A percentile compares a stretch with the other conserved stretches of the same genome.
These are phyloP conservation scores for carrot (Daucus carota) DNA, from an alignment of 129 eudicot species.

Conservation along the genomic window DH1_v3.0 NC_030381.2:50361501-50362000, in stretches of 20 bases:
- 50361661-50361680: constrained; percentile 36
- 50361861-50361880: background rate
- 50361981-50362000: background rate
- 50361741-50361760: constrained; percentile 12
- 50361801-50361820: background rate
- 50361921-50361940: background rate
- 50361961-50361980: too few relatives aligned
- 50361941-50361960: too few relatives aligned
- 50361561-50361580: constrained; percentile 1
- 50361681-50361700: constrained; percentile 27
- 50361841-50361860: constrained; percentile 1
- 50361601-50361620: constrained; percentile 17
- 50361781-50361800: background rate
- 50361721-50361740: constrained; percentile 30
- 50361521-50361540: background rate
- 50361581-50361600: constrained; percentile 18
- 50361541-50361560: constrained; percentile 19
- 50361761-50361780: background rate
- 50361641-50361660: constrained; percentile 41
- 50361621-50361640: constrained; percentile 30
- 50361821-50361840: background rate
- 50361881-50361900: background rate
- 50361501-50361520: background rate
- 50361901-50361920: background rate
- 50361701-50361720: constrained; percentile 35